Evolutionary conservation across 768 basidiomycete genomes (phyloP), one percentile per base, ranked within the genome.

Genomic region (Dentipellis sp.): DNA sequence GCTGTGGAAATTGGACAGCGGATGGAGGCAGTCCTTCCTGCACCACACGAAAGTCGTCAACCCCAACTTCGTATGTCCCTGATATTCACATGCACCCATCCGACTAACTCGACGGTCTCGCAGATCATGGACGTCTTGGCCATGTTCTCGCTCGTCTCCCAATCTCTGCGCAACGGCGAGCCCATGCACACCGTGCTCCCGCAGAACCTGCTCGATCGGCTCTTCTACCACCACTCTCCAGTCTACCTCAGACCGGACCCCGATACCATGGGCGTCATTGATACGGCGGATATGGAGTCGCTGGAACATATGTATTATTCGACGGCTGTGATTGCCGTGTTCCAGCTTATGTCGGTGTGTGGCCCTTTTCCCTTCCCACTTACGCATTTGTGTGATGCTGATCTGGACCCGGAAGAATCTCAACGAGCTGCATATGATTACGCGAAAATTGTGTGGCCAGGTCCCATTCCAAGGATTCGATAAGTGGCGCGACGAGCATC

Each of bases 11-110:
- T 63, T 82, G 29, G 71, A 77, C 29, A 69, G 69, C 0, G 59
- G 66, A 14, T 77, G 76, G 74, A 67, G 75, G 19, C 66, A 66
- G 23, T 56, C 59, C 6, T 69, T 80, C 50, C 65, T 78, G 0
- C 72, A 73, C 34, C 66, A 69, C 50, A 79, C 78, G 1, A 72
- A 75, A 36, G 73, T 79, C 54, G 69, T 83, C 40, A 78, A 83
- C 61, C 81, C 82, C 0, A 74, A 77, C 61, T 79, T 82, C 59
- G 80, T 78, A 56, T 59, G 74, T 72, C 34, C 34, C 36, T 36
- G 34, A 40, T 38, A 7, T 22, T 23, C 9, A 11, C 35, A 1
- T 37, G 10, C 11, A 10, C 22, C 6, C 2, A 29, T 16, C 17
- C 6, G 6, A 29, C 29, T 29, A 29, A 29, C 29, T 14, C 52